Conservation (phyloP, 768 basidiomycete genomes). For the Suillus fuscotomentosus region DNA sequence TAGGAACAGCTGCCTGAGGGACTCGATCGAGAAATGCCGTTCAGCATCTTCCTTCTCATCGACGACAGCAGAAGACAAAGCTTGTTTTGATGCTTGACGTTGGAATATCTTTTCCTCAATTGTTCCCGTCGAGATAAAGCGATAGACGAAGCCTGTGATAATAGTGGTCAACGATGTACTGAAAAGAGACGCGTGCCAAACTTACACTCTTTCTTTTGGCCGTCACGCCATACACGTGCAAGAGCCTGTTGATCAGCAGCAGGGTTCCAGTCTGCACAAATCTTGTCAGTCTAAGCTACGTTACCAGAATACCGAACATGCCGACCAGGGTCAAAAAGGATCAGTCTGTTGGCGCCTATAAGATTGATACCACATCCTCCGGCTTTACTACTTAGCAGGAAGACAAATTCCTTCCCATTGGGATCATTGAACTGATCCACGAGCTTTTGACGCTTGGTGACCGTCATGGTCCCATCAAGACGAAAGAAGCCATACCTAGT, state of each 20-base stretch:
- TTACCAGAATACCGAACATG: background rate
- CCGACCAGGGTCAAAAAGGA: slow-evolving; percentile 90
- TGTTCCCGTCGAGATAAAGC: slow-evolving; percentile 95
- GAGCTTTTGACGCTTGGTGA: slow-evolving; percentile 89
- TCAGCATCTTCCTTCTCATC: slow-evolving; percentile 96
- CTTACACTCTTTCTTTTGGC: slow-evolving; percentile 99
- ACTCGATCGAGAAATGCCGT: slow-evolving; percentile 90
- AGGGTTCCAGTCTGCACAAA: slow-evolving; percentile 88
- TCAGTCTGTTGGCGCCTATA: slow-evolving; percentile 94
- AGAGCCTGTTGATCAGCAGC: slow-evolving; percentile 98
- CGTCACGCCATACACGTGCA: slow-evolving; percentile 98
- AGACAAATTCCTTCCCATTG: slow-evolving; percentile 89
- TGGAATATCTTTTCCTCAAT: slow-evolving; percentile 99
- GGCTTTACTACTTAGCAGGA: slow-evolving; percentile 92
- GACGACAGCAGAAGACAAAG: slow-evolving; percentile 95
- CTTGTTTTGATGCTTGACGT: slow-evolving; percentile 93
- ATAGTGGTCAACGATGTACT: background rate
- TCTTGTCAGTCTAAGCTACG: background rate
- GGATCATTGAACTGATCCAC: slow-evolving; percentile 97
- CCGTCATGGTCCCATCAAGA: slow-evolving; percentile 93
- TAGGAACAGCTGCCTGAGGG: slow-evolving; percentile 85
- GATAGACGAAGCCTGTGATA: slow-evolving; percentile 87
- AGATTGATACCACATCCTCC: slow-evolving; percentile 97
- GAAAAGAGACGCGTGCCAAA: slow-evolving; percentile 2
- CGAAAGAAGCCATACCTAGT: slow-evolving; percentile 85